Conservation (phyloP, 2,329 filamentous ascomycete species). For the Pestalotiopsis sp. region DNA sequence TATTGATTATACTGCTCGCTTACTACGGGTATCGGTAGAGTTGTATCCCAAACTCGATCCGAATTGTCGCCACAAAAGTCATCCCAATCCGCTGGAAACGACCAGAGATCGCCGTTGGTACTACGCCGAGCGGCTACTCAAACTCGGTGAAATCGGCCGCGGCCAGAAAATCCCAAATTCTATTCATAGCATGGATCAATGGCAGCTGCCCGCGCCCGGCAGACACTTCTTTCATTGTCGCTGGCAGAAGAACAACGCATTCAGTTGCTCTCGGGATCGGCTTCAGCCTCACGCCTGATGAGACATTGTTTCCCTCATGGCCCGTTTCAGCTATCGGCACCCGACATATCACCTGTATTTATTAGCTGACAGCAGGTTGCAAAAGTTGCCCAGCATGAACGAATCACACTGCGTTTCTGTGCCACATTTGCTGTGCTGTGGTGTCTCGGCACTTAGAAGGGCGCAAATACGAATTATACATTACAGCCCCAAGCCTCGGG, state of each 20-base stretch:
- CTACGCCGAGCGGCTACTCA: background rate
- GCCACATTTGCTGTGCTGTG: background rate
- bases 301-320: slow-evolving; percentile 1
- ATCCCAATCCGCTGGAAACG: background rate
- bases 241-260: background rate
- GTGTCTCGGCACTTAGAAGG: background rate
- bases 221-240: background rate
- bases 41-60: background rate
- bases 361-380: background rate
- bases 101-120: background rate
- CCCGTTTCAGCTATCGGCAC: background rate
- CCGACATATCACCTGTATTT: background rate
- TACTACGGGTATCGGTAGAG: background rate
- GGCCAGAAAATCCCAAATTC: background rate
- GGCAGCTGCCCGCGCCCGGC: background rate
- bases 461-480: background rate
- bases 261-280: background rate
- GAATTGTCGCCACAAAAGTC: background rate
- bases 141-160: background rate
- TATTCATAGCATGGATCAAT: background rate
- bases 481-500: background rate
- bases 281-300: background rate
- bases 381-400: background rate
- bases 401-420: background rate
- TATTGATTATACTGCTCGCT: too few species aligned